These are phyloP conservation scores for Heritiera fomes DNA, from an alignment of 345 rosid genomes.

Conservation along the genomic window DNA sequence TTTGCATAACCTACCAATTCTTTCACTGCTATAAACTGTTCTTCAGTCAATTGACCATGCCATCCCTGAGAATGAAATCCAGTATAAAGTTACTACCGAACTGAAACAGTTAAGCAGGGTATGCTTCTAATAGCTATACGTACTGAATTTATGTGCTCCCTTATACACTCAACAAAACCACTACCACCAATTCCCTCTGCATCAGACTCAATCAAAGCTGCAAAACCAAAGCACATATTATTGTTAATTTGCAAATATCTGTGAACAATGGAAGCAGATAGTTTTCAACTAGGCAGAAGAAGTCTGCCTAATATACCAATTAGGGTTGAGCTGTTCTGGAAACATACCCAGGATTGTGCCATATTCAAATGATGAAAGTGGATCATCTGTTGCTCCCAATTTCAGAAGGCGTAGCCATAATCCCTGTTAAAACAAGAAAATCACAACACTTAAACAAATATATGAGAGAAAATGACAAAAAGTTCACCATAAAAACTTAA, in stretches of 20 bases:
- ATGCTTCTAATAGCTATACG: constrained; percentile 30
- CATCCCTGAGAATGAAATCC: constrained; percentile 69
- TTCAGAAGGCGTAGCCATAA: constrained; percentile 93
- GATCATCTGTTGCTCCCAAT: constrained; percentile 89
- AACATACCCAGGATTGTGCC: constrained; percentile 92
- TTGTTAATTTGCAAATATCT: constrained; percentile 21
- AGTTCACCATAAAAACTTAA: background rate
- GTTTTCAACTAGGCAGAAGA: constrained; percentile 21
- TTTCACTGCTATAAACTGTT: constrained; percentile 97
- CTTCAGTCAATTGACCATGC: constrained; percentile 82
- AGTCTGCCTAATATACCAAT: constrained; percentile 20
- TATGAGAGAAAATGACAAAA: background rate
- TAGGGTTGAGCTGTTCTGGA: constrained; percentile 13
- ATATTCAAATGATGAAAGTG: constrained; percentile 97
- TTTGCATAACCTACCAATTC: constrained; percentile 70
- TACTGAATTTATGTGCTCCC: constrained; percentile 95
- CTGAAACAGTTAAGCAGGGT: constrained; percentile 20
- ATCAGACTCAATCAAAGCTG: constrained; percentile 98
- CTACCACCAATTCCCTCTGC: constrained; percentile 99
- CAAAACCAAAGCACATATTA: constrained; percentile 31
- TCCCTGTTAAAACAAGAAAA: constrained; percentile 55
- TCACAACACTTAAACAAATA: background rate
- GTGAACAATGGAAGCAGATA: constrained; percentile 12
- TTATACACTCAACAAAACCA: constrained; percentile 95
- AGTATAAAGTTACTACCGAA: constrained; percentile 38